phyloP scores from a whole-genome alignment of 495 filamentous ascomycete species.

The Penicillium salamii region DNA sequence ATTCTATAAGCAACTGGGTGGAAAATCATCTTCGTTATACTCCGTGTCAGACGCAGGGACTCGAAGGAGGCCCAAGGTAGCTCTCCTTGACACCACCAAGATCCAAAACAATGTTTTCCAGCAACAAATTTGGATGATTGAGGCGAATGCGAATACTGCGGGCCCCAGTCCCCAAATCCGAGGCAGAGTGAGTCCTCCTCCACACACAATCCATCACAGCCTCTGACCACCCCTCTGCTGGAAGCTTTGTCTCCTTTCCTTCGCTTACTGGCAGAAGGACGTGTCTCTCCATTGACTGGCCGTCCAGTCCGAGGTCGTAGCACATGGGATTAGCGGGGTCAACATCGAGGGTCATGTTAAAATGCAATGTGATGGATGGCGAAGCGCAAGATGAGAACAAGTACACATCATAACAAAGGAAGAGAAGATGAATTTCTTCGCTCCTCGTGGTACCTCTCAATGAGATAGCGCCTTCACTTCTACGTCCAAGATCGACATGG shows the following conservation, averaged over 20 bases:
- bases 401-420: slow-evolving; percentile 63
- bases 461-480: slow-evolving; percentile 4
- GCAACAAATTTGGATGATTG: slow-evolving; percentile 55
- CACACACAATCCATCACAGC: slow-evolving; percentile 59
- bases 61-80: slow-evolving; percentile 62
- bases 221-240: slow-evolving; percentile 51
- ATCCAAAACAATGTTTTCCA: slow-evolving; percentile 68
- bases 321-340: slow-evolving; percentile 56
- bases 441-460: too few species aligned
- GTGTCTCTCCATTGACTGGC: slow-evolving; percentile 7
- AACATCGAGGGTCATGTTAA: slow-evolving; percentile 60
- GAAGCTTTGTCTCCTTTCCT: slow-evolving; percentile 6
- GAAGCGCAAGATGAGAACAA: slow-evolving; percentile 51
- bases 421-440: neutral
- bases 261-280: neutral
- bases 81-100: slow-evolving; percentile 63
- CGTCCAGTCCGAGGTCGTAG: slow-evolving; percentile 57
- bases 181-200: slow-evolving; percentile 31
- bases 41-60: neutral
- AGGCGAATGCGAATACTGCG: slow-evolving; percentile 44
- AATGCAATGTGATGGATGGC: slow-evolving; percentile 56
- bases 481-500: slow-evolving; percentile 15
- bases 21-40: too few species aligned
- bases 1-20: too few species aligned
- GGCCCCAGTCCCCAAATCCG: neutral